Evolutionary conservation across 1,284 basidiomycete genomes (phyloP).

Genomic region (Puccinia horiana): DNA sequence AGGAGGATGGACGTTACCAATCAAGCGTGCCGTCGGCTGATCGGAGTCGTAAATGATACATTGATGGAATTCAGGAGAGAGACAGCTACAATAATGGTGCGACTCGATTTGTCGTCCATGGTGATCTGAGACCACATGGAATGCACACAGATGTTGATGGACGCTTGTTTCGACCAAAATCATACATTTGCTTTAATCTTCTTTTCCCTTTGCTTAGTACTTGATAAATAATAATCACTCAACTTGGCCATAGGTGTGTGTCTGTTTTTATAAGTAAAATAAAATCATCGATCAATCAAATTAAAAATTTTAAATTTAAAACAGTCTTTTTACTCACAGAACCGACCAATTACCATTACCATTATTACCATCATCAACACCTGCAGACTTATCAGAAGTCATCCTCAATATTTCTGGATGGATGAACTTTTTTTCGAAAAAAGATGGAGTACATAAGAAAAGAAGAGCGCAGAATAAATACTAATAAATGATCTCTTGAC

Average conservation of each 20-base stretch:
- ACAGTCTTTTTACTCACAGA: no score
- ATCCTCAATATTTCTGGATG: background rate
- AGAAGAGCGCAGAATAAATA: background rate
- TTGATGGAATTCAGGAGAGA: constrained; percentile 51
- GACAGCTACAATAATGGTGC: constrained; percentile 51
- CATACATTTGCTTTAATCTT: background rate
- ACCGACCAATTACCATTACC: no score
- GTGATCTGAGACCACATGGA: constrained; percentile 40
- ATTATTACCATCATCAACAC: no score
- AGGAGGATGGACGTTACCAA: constrained; percentile 17
- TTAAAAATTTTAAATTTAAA: no score
- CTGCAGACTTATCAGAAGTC: no score
- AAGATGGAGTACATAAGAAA: background rate
- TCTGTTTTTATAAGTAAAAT: background rate
- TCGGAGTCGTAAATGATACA: constrained; percentile 52
- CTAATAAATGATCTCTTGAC: background rate
- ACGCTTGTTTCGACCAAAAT: background rate
- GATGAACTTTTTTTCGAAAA: background rate
- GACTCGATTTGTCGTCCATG: constrained; percentile 50
- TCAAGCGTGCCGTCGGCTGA: constrained; percentile 51
- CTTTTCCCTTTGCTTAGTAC: no score
- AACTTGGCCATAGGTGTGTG: constrained; percentile 20
- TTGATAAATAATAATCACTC: background rate
- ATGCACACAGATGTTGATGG: constrained; percentile 37
- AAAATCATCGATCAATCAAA: background rate